Evolutionary conservation across 129 eudicot species (phyloP).

Genomic region (Chrysanthemum seticuspe): DNA sequence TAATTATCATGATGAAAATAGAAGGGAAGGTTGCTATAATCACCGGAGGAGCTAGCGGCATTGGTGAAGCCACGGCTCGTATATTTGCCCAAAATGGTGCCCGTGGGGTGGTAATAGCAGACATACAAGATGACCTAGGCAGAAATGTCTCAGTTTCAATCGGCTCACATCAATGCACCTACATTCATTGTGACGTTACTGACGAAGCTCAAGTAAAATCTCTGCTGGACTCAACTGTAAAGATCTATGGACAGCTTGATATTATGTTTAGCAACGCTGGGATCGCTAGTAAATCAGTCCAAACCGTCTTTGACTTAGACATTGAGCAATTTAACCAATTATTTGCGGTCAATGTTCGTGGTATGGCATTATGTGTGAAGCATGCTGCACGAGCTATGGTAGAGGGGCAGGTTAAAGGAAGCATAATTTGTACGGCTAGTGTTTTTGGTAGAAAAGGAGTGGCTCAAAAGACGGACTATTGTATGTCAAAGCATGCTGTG

Average conservation of each 20-base stretch:
- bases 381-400: constrained; percentile 11
- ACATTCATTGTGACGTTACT: constrained; percentile 1
- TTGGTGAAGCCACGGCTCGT: constrained; percentile 11
- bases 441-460: constrained; percentile 4
- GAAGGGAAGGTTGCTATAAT: constrained; percentile 12
- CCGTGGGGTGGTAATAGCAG: not conserved
- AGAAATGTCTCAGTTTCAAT: not conserved
- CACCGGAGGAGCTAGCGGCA: constrained; percentile 20
- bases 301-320: not conserved
- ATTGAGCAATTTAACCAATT: constrained; percentile 2
- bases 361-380: constrained; percentile 1
- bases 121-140: constrained; percentile 5
- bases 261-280: constrained; percentile 16
- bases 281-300: not conserved
- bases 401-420: not conserved
- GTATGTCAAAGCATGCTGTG: constrained; percentile 12
- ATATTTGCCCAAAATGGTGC: constrained; percentile 6
- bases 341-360: not conserved
- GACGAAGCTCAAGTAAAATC: constrained; percentile 7
- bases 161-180: not conserved
- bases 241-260: not conserved
- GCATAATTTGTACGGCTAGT: not conserved
- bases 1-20: not conserved
- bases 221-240: not conserved
- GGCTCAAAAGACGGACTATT: not conserved